A percentile compares a stretch with the other conserved stretches of the same genome.
Evolutionary conservation across 2,329 filamentous ascomycete species (phyloP).

Genomic region (Tolypocladium capitatum): DNA sequence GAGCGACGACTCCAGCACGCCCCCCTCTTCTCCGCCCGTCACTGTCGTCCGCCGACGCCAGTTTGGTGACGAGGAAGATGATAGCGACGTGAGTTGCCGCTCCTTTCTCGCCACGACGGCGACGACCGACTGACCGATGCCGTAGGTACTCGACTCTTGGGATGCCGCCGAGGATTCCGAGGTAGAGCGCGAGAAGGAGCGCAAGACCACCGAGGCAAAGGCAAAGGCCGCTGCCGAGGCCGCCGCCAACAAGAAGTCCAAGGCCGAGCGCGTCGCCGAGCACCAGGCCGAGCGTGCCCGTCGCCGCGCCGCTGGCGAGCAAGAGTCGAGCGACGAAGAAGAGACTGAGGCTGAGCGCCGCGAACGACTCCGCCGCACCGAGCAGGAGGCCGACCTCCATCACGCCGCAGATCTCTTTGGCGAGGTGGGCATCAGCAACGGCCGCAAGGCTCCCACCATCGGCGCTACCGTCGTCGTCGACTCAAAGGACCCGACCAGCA

Average conservation of each 20-base stretch:
- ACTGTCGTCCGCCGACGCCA: conserved; percentile 35
- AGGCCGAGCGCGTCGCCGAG: conserved; percentile 74
- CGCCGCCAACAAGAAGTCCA: conserved; percentile 81
- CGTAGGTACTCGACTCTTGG: conserved; percentile 86
- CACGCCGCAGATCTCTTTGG: conserved; percentile 89
- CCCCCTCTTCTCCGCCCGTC: conserved; percentile 23
- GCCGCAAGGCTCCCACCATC: conserved; percentile 54
- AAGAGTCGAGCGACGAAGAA: conserved; percentile 49
- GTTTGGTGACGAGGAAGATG: conserved; percentile 89
- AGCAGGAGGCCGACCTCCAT: conserved; percentile 78
- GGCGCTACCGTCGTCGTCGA: conserved; percentile 57
- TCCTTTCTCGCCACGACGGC: neutral
- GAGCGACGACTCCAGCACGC: conserved; percentile 22
- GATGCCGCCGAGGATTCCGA: conserved; percentile 95
- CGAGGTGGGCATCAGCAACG: conserved; percentile 51
- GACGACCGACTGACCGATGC: neutral
- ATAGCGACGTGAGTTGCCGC: conserved; percentile 54
- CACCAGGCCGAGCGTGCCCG: conserved; percentile 49
- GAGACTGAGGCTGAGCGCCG: conserved; percentile 63
- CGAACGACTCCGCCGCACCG: conserved; percentile 60
- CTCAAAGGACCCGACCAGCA: conserved; percentile 58
- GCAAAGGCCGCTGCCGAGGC: conserved; percentile 82
- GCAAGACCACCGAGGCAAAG: conserved; percentile 74
- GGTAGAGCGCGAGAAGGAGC: conserved; percentile 87
- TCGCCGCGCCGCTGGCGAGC: conserved; percentile 36